Percentiles rank a stretch among this genome's conserved stretches.
Evolutionary conservation across 192 early-diverging fungal genomes (phyloP).

Genomic region (Backusella sp.): DNA sequence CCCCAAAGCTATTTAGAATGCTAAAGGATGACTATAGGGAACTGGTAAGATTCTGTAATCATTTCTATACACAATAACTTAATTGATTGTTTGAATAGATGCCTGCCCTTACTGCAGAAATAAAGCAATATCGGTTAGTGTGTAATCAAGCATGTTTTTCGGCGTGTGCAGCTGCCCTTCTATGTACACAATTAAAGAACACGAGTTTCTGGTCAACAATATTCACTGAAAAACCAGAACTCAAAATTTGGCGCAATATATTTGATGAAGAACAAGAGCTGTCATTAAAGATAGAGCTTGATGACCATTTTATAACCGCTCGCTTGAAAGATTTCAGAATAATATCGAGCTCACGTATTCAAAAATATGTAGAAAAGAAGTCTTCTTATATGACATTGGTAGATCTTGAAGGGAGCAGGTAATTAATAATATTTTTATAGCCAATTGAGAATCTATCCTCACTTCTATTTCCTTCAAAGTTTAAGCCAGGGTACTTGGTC

Average conservation of each 20-base stretch:
- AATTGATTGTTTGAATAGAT: background rate
- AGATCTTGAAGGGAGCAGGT: conserved; percentile 27
- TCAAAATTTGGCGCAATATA: conserved; percentile 54
- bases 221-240: conserved; percentile 58
- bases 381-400: conserved; percentile 23
- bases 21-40: no score
- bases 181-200: conserved; percentile 55
- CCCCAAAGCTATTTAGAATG: no score
- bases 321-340: conserved; percentile 20
- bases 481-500: conserved; percentile 1
- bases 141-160: conserved; percentile 61
- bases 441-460: background rate
- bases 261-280: conserved; percentile 40
- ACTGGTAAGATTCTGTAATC: background rate
- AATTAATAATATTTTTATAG: background rate
- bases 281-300: conserved; percentile 11
- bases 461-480: background rate
- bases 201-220: conserved; percentile 57
- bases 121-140: conserved; percentile 13
- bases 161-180: conserved; percentile 51
- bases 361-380: background rate
- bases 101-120: background rate
- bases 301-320: conserved; percentile 11
- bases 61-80: background rate
- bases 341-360: conserved; percentile 6